These are phyloP conservation scores for Carex pumila DNA, from an alignment of 176 grass and related monocot genomes.

Conservation along the genomic window DNA sequence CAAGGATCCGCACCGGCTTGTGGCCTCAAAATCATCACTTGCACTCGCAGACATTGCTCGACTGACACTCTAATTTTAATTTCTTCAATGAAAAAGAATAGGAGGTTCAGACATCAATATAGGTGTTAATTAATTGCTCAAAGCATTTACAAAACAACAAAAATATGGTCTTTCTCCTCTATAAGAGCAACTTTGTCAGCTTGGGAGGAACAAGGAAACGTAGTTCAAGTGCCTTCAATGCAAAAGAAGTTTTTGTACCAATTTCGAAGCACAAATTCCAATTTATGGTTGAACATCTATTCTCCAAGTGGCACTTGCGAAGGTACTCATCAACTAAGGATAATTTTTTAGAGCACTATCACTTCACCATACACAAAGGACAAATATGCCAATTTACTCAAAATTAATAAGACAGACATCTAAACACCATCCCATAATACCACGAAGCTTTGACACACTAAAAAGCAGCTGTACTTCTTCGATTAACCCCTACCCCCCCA, in stretches of 20 bases:
- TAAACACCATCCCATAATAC: neutral
- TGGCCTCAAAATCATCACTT: slow-evolving; percentile 39
- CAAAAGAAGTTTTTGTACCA: neutral
- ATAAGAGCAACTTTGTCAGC: neutral
- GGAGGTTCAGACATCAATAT: neutral
- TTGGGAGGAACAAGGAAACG: neutral
- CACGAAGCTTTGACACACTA: neutral
- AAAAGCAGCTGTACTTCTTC: neutral
- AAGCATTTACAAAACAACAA: neutral
- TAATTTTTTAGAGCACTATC: neutral
- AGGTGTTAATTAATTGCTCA: neutral
- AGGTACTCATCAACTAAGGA: neutral
- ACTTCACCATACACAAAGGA: neutral
- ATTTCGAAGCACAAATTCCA: neutral
- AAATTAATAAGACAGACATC: neutral
- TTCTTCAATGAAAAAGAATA: neutral
- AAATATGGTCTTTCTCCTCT: neutral
- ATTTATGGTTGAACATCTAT: neutral
- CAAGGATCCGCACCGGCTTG: slow-evolving; percentile 20
- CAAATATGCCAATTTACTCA: neutral
- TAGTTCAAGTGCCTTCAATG: neutral
- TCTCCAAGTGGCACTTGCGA: neutral
- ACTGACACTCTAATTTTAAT: neutral
- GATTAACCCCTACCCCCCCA: neutral
- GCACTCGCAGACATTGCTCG: slow-evolving; percentile 35